These are phyloP conservation scores for Silene noctiflora DNA, from an alignment of 179 eudicot species.

Conservation along the genomic window DNA sequence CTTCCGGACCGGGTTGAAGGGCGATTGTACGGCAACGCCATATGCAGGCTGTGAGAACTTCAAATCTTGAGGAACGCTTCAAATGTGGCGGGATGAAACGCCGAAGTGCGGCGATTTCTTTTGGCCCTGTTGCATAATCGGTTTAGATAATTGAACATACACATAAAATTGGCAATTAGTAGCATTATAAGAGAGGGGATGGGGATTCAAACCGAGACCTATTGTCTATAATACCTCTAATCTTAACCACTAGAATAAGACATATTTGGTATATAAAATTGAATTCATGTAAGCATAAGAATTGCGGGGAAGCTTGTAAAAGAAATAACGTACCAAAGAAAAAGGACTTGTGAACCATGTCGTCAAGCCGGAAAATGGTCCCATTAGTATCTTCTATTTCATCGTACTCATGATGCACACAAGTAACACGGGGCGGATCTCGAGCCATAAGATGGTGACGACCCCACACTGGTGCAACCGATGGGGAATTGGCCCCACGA, in stretches of 20 bases:
- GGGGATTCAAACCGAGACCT: no score
- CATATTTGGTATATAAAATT: neutral
- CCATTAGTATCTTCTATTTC: slow-evolving; percentile 17
- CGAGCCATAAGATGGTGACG: slow-evolving; percentile 32
- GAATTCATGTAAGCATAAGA: no score
- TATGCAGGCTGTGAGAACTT: slow-evolving; percentile 37
- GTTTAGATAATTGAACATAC: neutral
- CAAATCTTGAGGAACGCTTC: slow-evolving; percentile 28
- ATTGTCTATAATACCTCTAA: no score
- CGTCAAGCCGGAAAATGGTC: slow-evolving; percentile 27
- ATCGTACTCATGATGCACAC: slow-evolving; percentile 25
- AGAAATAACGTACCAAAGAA: slow-evolving; percentile 30
- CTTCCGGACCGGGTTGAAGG: slow-evolving; percentile 28
- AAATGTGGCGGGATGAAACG: slow-evolving; percentile 29
- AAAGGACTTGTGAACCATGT: slow-evolving; percentile 41
- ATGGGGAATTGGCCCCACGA: slow-evolving; percentile 27
- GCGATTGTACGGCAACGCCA: slow-evolving; percentile 41
- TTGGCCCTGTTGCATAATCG: slow-evolving; percentile 10
- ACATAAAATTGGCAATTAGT: no score
- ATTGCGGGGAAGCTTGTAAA: no score
- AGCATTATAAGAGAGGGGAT: no score
- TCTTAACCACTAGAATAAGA: no score
- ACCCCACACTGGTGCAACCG: slow-evolving; percentile 35
- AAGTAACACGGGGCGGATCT: slow-evolving; percentile 16
- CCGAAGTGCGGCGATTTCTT: slow-evolving; percentile 27